These are phyloP conservation scores for Debaryomyces hansenii DNA, from an alignment of 805 yeast genomes.

Conservation along the genomic window DNA sequence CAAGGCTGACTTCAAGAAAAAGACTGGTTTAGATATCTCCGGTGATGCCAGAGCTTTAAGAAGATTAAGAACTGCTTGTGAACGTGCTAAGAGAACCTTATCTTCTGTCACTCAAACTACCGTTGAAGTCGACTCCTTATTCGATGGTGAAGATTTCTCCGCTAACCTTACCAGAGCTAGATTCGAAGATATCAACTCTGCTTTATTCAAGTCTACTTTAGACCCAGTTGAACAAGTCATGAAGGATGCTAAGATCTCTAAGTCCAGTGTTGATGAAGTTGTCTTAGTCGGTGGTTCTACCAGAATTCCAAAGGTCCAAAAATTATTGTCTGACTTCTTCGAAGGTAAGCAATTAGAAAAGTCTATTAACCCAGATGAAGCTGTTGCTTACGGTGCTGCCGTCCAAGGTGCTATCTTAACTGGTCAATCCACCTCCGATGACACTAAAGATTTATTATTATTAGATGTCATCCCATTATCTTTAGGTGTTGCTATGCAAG, in stretches of 20 bases:
- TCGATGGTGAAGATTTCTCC: slow-evolving; percentile 51
- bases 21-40: slow-evolving; percentile 47
- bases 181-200: slow-evolving; percentile 51
- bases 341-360: slow-evolving; percentile 51
- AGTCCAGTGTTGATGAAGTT: slow-evolving; percentile 46
- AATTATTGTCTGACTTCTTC: slow-evolving; percentile 50
- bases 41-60: slow-evolving; percentile 50
- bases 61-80: slow-evolving; percentile 54
- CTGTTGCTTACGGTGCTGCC: slow-evolving; percentile 53
- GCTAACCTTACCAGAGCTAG: slow-evolving; percentile 52
- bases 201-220: slow-evolving; percentile 50
- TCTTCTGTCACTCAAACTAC: slow-evolving; percentile 52
- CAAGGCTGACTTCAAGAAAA: slow-evolving; percentile 48
- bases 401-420: slow-evolving; percentile 53
- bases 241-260: slow-evolving; percentile 45
- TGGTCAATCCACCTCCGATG: slow-evolving; percentile 50
- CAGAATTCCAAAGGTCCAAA: slow-evolving; percentile 53
- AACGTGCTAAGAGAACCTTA: slow-evolving; percentile 52
- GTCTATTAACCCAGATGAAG: slow-evolving; percentile 52
- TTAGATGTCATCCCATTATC: slow-evolving; percentile 53
- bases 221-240: slow-evolving; percentile 52
- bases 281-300: slow-evolving; percentile 54
- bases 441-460: slow-evolving; percentile 51
- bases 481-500: slow-evolving; percentile 52
- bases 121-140: slow-evolving; percentile 50